Conservation (phyloP, 2,329 filamentous ascomycete species). For the Xylaria digitata region DNA sequence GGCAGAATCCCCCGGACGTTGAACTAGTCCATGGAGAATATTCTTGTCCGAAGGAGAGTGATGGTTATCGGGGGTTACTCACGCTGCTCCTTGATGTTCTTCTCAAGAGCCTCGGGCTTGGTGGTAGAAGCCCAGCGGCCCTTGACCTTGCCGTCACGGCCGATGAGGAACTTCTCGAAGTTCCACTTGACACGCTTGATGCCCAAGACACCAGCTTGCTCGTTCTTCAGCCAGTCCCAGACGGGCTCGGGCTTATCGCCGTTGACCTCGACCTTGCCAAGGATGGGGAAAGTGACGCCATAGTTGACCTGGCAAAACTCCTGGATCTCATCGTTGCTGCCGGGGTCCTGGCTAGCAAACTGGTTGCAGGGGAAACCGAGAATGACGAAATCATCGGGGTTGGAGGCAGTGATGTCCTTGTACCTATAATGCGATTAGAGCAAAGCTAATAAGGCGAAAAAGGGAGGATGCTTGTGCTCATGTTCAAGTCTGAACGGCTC, state of each 20-base stretch:
- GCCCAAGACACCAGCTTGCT: slow-evolving; percentile 85
- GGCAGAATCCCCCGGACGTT: not conserved
- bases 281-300: slow-evolving; percentile 89
- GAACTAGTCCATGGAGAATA: not conserved
- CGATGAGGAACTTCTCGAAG: slow-evolving; percentile 98
- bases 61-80: slow-evolving; percentile 14
- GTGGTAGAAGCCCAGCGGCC: slow-evolving; percentile 87
- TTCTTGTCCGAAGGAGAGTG: not conserved
- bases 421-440: slow-evolving; percentile 53
- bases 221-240: slow-evolving; percentile 78
- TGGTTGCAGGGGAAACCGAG: slow-evolving; percentile 99
- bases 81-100: slow-evolving; percentile 75
- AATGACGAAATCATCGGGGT: slow-evolving; percentile 83
- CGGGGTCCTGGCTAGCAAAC: slow-evolving; percentile 91
- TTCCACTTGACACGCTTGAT: slow-evolving; percentile 98
- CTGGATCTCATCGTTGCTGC: slow-evolving; percentile 82
- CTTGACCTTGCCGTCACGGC: slow-evolving; percentile 85
- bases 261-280: slow-evolving; percentile 95
- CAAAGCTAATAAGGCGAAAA: not conserved
- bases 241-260: slow-evolving; percentile 83
- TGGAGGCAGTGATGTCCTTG: slow-evolving; percentile 75
- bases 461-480: not conserved
- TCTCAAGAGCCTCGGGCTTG: slow-evolving; percentile 85
- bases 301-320: slow-evolving; percentile 93
- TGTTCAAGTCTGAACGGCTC: not conserved